Conservation (phyloP, 768 basidiomycete genomes). For the Hysterangium stoloniferum region DNA sequence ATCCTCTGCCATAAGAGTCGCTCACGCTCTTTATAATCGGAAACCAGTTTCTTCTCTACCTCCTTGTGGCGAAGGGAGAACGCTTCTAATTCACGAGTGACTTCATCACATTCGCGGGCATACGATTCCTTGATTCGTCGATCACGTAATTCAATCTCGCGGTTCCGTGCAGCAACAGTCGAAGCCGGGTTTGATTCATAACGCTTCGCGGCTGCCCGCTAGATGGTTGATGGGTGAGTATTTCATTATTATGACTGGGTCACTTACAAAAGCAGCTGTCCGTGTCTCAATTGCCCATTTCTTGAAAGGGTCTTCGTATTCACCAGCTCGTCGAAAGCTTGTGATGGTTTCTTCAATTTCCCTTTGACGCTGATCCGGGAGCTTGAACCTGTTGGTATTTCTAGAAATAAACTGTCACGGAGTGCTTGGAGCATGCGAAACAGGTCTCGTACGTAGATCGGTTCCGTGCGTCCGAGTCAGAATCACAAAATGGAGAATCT, state of each 20-base stretch:
- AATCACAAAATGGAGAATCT: conserved; percentile 34
- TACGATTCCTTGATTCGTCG: conserved; percentile 24
- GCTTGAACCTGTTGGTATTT: conserved; percentile 19
- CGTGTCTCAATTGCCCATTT: conserved; percentile 42
- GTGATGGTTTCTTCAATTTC: conserved; percentile 39
- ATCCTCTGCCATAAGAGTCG: conserved; percentile 46
- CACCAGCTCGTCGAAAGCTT: conserved; percentile 41
- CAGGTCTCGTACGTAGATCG: conserved; percentile 27
- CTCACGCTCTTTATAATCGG: conserved; percentile 39
- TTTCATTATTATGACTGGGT: not conserved
- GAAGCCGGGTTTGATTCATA: conserved; percentile 22
- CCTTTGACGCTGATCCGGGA: conserved; percentile 25
- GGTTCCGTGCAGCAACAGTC: not conserved
- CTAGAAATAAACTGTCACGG: conserved; percentile 3
- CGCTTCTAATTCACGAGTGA: conserved; percentile 36
- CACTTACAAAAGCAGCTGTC: conserved; percentile 39
- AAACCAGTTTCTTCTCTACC: conserved; percentile 38
- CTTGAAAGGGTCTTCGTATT: conserved; percentile 44
- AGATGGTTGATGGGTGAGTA: conserved; percentile 1
- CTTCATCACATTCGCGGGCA: conserved; percentile 44
- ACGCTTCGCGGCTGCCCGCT: conserved; percentile 17
- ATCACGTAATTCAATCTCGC: conserved; percentile 26
- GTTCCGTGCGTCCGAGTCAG: conserved; percentile 34
- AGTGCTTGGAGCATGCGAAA: conserved; percentile 7
- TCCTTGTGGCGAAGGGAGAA: conserved; percentile 38